phyloP scores from a whole-genome alignment of 2,329 filamentous ascomycete species.

The Leptographium lundbergii region DNA sequence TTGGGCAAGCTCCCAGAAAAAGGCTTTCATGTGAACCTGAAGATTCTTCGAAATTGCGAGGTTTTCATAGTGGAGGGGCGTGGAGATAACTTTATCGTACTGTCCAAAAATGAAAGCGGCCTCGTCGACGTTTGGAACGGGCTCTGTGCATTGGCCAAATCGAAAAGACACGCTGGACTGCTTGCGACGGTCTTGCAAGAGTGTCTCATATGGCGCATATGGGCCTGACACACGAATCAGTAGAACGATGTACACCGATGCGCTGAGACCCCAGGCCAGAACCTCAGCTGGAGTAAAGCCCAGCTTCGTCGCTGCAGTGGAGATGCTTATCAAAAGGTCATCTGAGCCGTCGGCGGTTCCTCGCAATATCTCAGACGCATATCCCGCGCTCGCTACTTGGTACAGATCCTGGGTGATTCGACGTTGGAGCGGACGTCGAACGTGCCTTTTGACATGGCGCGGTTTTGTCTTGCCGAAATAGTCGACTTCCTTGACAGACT shows the following conservation, averaged over 20 bases:
- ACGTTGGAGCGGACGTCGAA: background rate
- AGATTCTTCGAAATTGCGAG: slow-evolving; percentile 63
- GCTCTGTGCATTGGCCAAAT: slow-evolving; percentile 56
- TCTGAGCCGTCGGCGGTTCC: slow-evolving; percentile 27
- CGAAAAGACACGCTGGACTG: slow-evolving; percentile 37
- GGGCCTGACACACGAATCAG: slow-evolving; percentile 49
- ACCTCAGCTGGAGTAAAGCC: slow-evolving; percentile 62
- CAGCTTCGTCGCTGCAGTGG: slow-evolving; percentile 56
- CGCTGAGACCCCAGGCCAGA: slow-evolving; percentile 61
- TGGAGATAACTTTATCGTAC: too few relatives aligned
- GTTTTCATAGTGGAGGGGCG: slow-evolving; percentile 28
- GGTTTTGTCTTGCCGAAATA: slow-evolving; percentile 2
- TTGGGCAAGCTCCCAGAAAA: slow-evolving; percentile 50
- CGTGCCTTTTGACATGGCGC: background rate
- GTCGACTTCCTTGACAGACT: slow-evolving; percentile 7
- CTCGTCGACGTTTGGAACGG: slow-evolving; percentile 51
- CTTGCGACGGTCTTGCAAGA: slow-evolving; percentile 23
- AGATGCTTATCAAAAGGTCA: slow-evolving; percentile 47
- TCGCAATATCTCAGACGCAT: slow-evolving; percentile 53
- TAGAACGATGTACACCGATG: slow-evolving; percentile 58
- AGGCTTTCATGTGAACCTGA: slow-evolving; percentile 52
- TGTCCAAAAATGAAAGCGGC: slow-evolving; percentile 22
- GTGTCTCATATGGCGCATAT: slow-evolving; percentile 47
- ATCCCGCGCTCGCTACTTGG: slow-evolving; percentile 49
- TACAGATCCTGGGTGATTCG: slow-evolving; percentile 47